A percentile compares a stretch with the other conserved stretches of the same genome.
phyloP scores from a whole-genome alignment of 2,329 filamentous ascomycete species.

The Nemania abortiva region DNA sequence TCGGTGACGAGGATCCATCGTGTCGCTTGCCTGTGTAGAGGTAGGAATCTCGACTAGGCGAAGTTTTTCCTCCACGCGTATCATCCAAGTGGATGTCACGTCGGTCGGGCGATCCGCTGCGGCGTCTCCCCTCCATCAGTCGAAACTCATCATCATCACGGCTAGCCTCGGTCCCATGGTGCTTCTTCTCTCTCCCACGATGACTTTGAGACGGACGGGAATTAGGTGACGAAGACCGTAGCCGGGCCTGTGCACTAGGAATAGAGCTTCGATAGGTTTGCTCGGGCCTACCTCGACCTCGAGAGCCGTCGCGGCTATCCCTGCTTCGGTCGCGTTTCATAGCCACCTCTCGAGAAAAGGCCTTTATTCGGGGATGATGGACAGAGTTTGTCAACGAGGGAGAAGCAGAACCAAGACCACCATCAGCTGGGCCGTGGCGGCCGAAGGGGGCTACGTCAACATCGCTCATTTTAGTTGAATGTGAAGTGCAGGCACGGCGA shows the following conservation, averaged over 20 bases:
- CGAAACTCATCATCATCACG: slow-evolving; percentile 51
- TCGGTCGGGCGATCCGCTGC: slow-evolving; percentile 55
- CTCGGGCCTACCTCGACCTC: slow-evolving; percentile 53
- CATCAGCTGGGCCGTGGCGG: slow-evolving; percentile 42
- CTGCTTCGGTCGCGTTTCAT: slow-evolving; percentile 57
- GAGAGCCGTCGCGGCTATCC: slow-evolving; percentile 51
- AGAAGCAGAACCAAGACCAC: slow-evolving; percentile 24
- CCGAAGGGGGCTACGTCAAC: slow-evolving; percentile 43
- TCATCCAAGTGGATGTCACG: slow-evolving; percentile 53
- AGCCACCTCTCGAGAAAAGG: slow-evolving; percentile 54
- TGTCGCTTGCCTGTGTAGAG: slow-evolving; percentile 49
- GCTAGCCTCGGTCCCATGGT: slow-evolving; percentile 45
- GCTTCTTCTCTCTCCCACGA: slow-evolving; percentile 43
- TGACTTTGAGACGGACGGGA: slow-evolving; percentile 44
- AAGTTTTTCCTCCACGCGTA: slow-evolving; percentile 40
- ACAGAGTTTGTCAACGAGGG: slow-evolving; percentile 35
- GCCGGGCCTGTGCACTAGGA: slow-evolving; percentile 40
- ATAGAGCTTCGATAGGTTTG: slow-evolving; percentile 44
- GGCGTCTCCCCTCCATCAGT: slow-evolving; percentile 54
- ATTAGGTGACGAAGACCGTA: slow-evolving; percentile 45
- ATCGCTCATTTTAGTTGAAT: slow-evolving; percentile 45
- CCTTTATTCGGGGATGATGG: slow-evolving; percentile 39
- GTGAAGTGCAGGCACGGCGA: slow-evolving; percentile 30
- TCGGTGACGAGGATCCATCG: slow-evolving; percentile 48
- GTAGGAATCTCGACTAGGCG: slow-evolving; percentile 40